These are phyloP conservation scores for Ogataea thermomethanolica DNA, from an alignment of 805 yeast genomes.

Conservation along the genomic window DNA sequence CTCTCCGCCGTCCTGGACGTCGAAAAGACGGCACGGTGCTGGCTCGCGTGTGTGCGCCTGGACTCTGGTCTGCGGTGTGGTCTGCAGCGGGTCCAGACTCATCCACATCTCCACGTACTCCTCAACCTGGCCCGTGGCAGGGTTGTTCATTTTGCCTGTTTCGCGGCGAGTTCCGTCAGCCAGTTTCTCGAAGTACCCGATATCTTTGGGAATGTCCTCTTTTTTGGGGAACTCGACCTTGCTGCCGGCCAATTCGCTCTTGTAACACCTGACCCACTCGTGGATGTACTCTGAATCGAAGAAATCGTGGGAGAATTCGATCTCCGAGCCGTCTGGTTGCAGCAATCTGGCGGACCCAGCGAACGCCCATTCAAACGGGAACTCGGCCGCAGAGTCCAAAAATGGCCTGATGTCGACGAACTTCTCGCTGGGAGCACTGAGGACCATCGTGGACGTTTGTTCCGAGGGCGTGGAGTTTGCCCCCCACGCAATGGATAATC, in stretches of 20 bases:
- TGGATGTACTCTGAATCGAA: constrained; percentile 40
- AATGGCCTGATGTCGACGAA: constrained; percentile 48
- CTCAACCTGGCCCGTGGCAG: constrained; percentile 39
- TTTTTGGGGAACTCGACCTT: constrained; percentile 16
- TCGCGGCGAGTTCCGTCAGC: constrained; percentile 44
- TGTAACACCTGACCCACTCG: constrained; percentile 12
- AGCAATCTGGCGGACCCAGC: constrained; percentile 45
- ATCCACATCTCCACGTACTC: constrained; percentile 55
- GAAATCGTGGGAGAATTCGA: constrained; percentile 40
- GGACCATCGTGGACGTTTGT: constrained; percentile 45
- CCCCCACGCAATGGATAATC: constrained; percentile 52
- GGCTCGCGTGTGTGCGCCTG: constrained; percentile 7
- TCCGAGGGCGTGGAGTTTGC: constrained; percentile 41
- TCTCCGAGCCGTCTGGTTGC: constrained; percentile 27
- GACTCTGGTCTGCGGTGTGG: constrained; percentile 28
- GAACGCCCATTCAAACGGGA: constrained; percentile 58
- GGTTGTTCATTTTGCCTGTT: constrained; percentile 47
- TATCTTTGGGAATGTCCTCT: constrained; percentile 34
- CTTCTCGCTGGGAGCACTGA: constrained; percentile 40
- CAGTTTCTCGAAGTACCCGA: constrained; percentile 42
- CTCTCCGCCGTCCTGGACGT: constrained; percentile 24
- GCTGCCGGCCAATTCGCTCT: constrained; percentile 4
- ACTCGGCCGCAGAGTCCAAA: constrained; percentile 30
- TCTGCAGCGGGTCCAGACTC: constrained; percentile 39
- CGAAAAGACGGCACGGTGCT: constrained; percentile 21